phyloP scores from a whole-genome alignment of 2,329 filamentous ascomycete genomes.

The Corynespora cassiicola region DNA sequence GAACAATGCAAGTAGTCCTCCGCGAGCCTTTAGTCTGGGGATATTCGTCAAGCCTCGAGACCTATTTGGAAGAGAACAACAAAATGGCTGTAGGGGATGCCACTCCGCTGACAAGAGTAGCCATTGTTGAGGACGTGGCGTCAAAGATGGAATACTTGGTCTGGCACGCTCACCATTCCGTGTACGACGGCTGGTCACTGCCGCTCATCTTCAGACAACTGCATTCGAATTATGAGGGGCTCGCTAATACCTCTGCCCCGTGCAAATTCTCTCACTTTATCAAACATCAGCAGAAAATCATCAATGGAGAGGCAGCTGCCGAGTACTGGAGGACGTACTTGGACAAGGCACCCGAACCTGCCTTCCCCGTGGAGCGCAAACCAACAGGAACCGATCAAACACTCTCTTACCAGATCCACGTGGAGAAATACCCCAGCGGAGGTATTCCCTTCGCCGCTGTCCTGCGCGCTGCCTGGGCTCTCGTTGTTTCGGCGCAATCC shows the following conservation, averaged over 20 bases:
- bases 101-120: constrained; percentile 16
- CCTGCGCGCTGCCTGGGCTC: constrained; percentile 29
- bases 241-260: not conserved
- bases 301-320: constrained; percentile 2
- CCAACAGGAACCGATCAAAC: not conserved
- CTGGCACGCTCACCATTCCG: constrained; percentile 30
- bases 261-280: constrained; percentile 19
- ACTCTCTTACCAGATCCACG: no score
- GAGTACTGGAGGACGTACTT: no score
- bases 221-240: constrained; percentile 9
- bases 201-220: constrained; percentile 15
- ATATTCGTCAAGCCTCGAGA: no score
- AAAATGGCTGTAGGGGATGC: no score
- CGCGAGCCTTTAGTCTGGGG: no score
- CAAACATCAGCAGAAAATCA: constrained; percentile 5
- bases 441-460: no score
- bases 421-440: no score
- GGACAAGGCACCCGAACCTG: no score
- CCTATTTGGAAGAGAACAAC: no score
- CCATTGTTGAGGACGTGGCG: constrained; percentile 15
- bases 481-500: constrained; percentile 21
- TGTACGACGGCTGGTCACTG: constrained; percentile 32
- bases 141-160: constrained; percentile 29
- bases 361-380: not conserved
- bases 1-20: no score